phyloP scores from a whole-genome alignment of 768 basidiomycete genomes.

The Agaricus sinodeliciosus region DNA sequence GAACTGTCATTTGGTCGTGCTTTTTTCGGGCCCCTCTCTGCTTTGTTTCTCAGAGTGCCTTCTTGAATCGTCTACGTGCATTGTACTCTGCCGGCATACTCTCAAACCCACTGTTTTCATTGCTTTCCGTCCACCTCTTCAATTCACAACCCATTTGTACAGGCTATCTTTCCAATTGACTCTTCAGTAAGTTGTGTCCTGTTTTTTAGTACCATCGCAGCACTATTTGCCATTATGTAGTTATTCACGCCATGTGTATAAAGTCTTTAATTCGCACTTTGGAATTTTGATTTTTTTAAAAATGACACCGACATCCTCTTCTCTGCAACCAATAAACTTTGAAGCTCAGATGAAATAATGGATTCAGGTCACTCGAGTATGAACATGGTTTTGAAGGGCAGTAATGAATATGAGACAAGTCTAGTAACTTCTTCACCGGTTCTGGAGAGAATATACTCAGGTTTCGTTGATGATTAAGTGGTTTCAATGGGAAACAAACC shows the following conservation, averaged over 20 bases:
- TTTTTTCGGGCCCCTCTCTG: constrained; percentile 24
- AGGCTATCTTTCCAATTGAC: constrained; percentile 44
- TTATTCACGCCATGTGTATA: constrained; percentile 55
- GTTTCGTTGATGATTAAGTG: background rate
- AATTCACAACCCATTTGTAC: constrained; percentile 48
- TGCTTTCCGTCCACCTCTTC: constrained; percentile 36
- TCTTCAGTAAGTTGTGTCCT: constrained; percentile 48
- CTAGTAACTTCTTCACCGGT: constrained; percentile 18
- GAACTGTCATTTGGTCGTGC: constrained; percentile 36
- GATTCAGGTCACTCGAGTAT: background rate
- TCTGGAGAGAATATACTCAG: constrained; percentile 13
- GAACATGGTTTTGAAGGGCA: background rate
- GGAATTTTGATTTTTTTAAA: constrained; percentile 6
- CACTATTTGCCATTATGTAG: constrained; percentile 69
- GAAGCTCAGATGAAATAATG: background rate
- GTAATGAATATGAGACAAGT: background rate
- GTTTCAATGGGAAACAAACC: constrained; percentile 35
- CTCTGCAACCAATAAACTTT: background rate
- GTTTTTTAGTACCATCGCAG: constrained; percentile 61
- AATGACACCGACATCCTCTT: background rate
- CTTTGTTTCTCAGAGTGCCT: constrained; percentile 28
- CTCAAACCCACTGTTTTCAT: constrained; percentile 47
- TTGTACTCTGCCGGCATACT: constrained; percentile 70
- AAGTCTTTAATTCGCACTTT: constrained; percentile 38
- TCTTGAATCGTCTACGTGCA: constrained; percentile 44